A percentile compares a stretch with the other conserved stretches of the same genome.
Evolutionary conservation across 2,329 filamentous ascomycete genomes (phyloP).

Genomic region (Colletotrichum tanaceti): DNA sequence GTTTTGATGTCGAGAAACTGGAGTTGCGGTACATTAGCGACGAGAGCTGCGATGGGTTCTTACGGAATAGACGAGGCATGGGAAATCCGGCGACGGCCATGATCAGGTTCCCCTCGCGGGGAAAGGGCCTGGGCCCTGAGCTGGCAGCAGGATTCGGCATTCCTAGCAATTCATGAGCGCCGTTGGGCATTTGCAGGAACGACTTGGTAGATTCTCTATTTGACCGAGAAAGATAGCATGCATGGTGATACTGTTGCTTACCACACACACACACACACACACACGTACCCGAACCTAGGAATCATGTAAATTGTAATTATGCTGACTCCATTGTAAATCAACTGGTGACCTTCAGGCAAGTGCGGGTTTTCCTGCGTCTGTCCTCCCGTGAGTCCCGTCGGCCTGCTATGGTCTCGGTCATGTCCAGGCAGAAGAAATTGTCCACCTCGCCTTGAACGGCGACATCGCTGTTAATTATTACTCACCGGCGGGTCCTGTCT

Average conservation of each 20-base stretch:
- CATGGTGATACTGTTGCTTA: not conserved
- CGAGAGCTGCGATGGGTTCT: conserved; percentile 16
- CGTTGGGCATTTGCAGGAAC: conserved; percentile 6
- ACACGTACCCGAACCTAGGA: no score
- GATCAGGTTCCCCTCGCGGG: not conserved
- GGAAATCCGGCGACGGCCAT: conserved; percentile 13
- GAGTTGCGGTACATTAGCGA: conserved; percentile 26
- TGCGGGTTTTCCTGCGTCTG: not conserved
- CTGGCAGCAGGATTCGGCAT: not conserved
- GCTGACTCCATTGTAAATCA: no score
- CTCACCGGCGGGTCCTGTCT: no score
- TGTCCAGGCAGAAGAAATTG: not conserved
- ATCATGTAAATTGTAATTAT: no score
- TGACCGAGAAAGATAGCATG: not conserved
- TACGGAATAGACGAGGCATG: conserved; percentile 26
- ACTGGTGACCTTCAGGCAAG: not conserved
- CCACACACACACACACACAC: no score
- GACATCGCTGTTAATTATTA: no score
- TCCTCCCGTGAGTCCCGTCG: not conserved
- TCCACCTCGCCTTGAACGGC: not conserved
- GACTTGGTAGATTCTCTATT: not conserved
- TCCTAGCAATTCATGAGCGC: no score
- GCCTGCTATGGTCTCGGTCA: not conserved
- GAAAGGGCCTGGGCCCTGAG: no score
- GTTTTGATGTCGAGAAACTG: conserved; percentile 16